These are phyloP conservation scores for Aphanomyces invadans DNA, from an alignment of 352 stramenopile species.

Conservation along the genomic window DNA sequence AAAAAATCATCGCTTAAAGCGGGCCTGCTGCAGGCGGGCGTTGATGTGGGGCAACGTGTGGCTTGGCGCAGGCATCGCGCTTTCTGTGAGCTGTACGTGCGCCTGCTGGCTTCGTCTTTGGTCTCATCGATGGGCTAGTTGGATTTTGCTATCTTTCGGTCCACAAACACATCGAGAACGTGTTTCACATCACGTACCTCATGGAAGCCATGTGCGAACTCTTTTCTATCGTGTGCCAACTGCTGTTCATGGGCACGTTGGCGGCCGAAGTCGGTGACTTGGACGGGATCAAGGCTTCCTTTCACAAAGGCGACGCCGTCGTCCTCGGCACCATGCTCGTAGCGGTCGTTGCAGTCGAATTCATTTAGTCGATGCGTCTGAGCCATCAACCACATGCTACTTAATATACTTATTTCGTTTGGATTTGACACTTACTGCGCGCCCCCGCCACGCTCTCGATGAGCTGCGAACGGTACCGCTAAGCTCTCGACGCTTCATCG, in stretches of 20 bases:
- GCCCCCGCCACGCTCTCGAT: too few relatives aligned
- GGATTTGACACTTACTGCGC: too few relatives aligned
- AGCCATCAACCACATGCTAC: too few relatives aligned
- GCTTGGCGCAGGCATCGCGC: constrained; percentile 20
- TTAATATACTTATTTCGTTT: too few relatives aligned
- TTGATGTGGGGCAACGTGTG: constrained; percentile 21
- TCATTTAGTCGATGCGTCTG: constrained; percentile 1
- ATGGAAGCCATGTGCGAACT: constrained; percentile 80
- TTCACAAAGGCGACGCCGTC: neutral
- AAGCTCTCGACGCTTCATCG: too few relatives aligned
- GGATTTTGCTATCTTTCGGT: constrained; percentile 71
- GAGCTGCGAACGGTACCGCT: too few relatives aligned
- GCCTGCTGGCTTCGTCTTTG: neutral
- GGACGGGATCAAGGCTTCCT: neutral
- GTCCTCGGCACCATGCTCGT: neutral
- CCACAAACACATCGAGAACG: constrained; percentile 71
- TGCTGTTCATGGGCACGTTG: constrained; percentile 83
- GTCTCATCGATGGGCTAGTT: constrained; percentile 32
- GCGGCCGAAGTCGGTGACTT: constrained; percentile 42
- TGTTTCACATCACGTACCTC: constrained; percentile 64
- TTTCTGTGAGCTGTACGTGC: constrained; percentile 10
- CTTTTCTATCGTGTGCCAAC: constrained; percentile 74
- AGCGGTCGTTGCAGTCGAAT: constrained; percentile 7
- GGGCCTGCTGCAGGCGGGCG: neutral
- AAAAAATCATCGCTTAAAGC: too few relatives aligned